Conservation (phyloP, 1,284 basidiomycete genomes). For the Cutaneotrichosporon cavernicola region DNA sequence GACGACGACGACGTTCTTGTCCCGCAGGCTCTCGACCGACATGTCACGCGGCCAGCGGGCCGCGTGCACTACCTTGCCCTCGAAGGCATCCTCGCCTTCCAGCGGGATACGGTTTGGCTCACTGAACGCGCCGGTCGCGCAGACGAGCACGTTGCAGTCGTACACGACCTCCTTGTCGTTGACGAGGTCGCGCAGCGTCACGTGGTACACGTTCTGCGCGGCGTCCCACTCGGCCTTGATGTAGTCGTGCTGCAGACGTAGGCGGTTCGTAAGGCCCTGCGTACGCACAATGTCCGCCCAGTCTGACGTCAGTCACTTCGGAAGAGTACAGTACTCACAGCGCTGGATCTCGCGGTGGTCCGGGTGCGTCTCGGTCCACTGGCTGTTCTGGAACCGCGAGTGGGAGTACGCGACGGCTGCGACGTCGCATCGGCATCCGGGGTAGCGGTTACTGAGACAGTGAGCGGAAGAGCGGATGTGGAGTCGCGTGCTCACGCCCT, state of each 20-base stretch:
- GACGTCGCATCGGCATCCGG: conserved; percentile 43
- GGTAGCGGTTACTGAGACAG: conserved; percentile 21
- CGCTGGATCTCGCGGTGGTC: conserved; percentile 23
- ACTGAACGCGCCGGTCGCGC: conserved; percentile 22
- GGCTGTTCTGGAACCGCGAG: conserved; percentile 22
- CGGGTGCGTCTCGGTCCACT: conserved; percentile 24
- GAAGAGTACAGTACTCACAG: conserved; percentile 14
- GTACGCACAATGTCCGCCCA: conserved; percentile 23
- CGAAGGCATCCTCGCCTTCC: conserved; percentile 28
- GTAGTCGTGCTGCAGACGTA: conserved; percentile 21
- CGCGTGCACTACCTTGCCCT: conserved; percentile 32
- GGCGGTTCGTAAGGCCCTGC: conserved; percentile 23
- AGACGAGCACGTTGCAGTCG: conserved; percentile 22
- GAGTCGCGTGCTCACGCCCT: too few relatives aligned
- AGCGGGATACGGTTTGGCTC: conserved; percentile 24
- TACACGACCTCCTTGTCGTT: conserved; percentile 18
- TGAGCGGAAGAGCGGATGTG: too few relatives aligned
- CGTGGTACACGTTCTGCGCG: conserved; percentile 15
- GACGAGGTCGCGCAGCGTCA: conserved; percentile 21
- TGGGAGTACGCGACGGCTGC: conserved; percentile 23
- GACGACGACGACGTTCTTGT: conserved; percentile 26
- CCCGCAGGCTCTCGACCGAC: conserved; percentile 19
- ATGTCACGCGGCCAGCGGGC: conserved; percentile 34
- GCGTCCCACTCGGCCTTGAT: conserved; percentile 26
- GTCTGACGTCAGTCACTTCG: conserved; percentile 12